phyloP scores from a whole-genome alignment of 305 asterid genomes.

The Fraxinus angustifolia region DNA sequence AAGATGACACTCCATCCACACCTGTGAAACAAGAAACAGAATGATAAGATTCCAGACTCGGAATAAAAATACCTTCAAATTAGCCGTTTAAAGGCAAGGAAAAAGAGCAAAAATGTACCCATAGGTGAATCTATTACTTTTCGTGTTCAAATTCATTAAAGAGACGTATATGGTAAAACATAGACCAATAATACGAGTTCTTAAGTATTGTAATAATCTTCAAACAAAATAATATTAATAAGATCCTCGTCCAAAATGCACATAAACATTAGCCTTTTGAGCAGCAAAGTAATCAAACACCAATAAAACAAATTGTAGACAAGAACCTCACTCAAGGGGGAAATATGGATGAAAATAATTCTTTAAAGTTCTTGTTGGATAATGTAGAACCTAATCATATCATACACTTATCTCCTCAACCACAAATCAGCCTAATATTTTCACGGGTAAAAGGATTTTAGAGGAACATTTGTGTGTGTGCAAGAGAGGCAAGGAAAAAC shows the following conservation, averaged over 20 bases:
- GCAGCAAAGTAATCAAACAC: not conserved
- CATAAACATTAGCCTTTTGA: not conserved
- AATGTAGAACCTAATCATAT: not conserved
- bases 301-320: not conserved
- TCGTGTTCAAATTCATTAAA: not conserved
- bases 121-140: not conserved
- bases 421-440: not conserved
- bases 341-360: not conserved
- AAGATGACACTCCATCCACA: not conserved
- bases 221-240: not conserved
- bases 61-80: not conserved
- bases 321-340: not conserved
- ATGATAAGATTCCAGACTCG: not conserved
- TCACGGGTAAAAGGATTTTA: not conserved
- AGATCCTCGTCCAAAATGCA: not conserved
- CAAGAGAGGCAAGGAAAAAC: not conserved
- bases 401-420: not conserved
- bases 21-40: slow-evolving; percentile 17
- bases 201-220: not conserved
- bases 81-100: not conserved
- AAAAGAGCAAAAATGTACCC: not conserved
- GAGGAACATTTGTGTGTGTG: not conserved
- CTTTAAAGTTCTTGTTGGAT: not conserved
- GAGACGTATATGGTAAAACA: not conserved
- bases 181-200: not conserved